phyloP scores from a whole-genome alignment of 108 stramenopile genomes.

The Skeletonema costatum region DNA sequence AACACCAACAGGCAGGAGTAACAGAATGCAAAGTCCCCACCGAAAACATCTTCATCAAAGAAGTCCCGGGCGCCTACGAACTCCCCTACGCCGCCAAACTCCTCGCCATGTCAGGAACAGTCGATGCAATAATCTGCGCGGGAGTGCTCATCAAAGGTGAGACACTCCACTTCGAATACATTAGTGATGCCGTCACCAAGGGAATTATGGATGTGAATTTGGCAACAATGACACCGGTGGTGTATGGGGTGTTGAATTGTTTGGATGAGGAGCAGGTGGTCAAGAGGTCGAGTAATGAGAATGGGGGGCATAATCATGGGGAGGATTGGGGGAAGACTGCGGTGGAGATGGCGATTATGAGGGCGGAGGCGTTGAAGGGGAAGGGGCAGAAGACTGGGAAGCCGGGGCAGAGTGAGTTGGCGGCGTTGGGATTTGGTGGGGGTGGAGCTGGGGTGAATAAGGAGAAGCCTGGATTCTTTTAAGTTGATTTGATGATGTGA shows the following conservation, averaged over 20 bases:
- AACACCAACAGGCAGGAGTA: slow-evolving; percentile 38
- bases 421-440: slow-evolving; percentile 60
- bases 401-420: slow-evolving; percentile 29
- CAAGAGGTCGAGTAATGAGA: slow-evolving; percentile 72
- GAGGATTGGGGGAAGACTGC: slow-evolving; percentile 95
- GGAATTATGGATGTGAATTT: slow-evolving; percentile 96
- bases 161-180: slow-evolving; percentile 99
- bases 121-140: slow-evolving; percentile 94
- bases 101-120: slow-evolving; percentile 91
- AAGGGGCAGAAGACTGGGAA: slow-evolving; percentile 30
- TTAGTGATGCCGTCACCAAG: slow-evolving; percentile 88
- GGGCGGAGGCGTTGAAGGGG: slow-evolving; percentile 74
- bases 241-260: slow-evolving; percentile 95
- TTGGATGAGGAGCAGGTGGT: slow-evolving; percentile 85
- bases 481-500: background rate
- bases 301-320: slow-evolving; percentile 90
- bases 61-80: slow-evolving; percentile 97
- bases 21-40: slow-evolving; percentile 87
- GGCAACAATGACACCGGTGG: slow-evolving; percentile 76
- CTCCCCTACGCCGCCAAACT: slow-evolving; percentile 94
- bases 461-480: slow-evolving; percentile 52
- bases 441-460: slow-evolving; percentile 30
- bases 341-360: slow-evolving; percentile 93
- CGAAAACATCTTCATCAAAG: slow-evolving; percentile 89
- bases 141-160: slow-evolving; percentile 99